These are phyloP conservation scores for Lyophyllum decastes DNA, from an alignment of 768 basidiomycete species.

Conservation along the genomic window DNA sequence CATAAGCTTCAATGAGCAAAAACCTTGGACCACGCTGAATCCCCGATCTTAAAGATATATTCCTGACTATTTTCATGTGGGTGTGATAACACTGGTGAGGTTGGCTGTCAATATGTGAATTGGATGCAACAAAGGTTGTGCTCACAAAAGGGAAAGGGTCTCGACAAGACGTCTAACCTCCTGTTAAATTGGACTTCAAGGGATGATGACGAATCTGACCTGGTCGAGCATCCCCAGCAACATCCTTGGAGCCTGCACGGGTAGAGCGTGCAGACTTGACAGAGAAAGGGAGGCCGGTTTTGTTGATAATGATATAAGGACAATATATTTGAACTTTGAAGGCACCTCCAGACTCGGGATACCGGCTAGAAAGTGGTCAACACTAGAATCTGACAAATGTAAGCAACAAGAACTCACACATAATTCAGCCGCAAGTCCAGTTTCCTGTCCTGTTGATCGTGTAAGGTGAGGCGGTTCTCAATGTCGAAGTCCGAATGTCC, in stretches of 20 bases:
- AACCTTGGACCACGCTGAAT: constrained; percentile 91
- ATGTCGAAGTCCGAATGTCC: constrained; percentile 86
- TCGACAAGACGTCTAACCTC: constrained; percentile 12
- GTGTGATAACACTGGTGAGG: constrained; percentile 78
- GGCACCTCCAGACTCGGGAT: constrained; percentile 89
- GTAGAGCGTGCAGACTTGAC: constrained; percentile 65
- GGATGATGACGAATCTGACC: constrained; percentile 41
- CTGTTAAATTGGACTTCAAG: not conserved
- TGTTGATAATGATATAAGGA: constrained; percentile 90
- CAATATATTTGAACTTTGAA: constrained; percentile 95
- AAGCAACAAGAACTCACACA: constrained; percentile 55
- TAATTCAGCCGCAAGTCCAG: constrained; percentile 87
- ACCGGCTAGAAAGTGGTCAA: constrained; percentile 46
- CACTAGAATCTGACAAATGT: not conserved
- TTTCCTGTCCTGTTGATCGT: constrained; percentile 74
- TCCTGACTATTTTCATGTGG: constrained; percentile 79
- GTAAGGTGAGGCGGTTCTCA: constrained; percentile 70
- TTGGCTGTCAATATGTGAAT: not conserved
- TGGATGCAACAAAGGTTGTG: not conserved
- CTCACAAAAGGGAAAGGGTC: constrained; percentile 81
- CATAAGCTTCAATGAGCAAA: not conserved
- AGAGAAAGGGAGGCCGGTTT: constrained; percentile 83
- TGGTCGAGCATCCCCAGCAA: constrained; percentile 76
- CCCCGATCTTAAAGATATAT: constrained; percentile 75
- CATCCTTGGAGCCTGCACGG: constrained; percentile 68